Evolutionary conservation across 805 yeast species (phyloP), one percentile per base, ranked within the genome.

Genomic region (Zygoascus biomembranicola): DNA sequence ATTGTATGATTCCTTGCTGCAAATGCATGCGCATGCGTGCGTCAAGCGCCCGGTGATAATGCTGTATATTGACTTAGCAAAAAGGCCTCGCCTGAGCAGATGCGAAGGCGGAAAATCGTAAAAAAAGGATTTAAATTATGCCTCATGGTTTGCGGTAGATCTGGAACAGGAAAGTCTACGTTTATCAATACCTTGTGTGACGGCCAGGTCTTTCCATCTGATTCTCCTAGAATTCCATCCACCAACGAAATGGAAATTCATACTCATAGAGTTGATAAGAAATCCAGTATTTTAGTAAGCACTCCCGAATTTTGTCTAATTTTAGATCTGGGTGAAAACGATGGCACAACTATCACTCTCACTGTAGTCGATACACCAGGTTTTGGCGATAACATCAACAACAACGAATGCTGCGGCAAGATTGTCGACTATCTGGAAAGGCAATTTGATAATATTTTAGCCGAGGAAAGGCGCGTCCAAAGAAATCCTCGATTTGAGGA

Each of bases 401-500:
- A 84, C 69, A 78, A 77, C 46, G 59, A 71, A 18, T 77, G 82
- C 47, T 70, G 74, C 44, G 55, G 56, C 1, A 67, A 77, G 52
- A 75, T 87, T 51, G 77, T 77, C 52, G 74, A 74, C 37, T 84
- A 80, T 66, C 72, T 87, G 54, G 87, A 84, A 64, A 76, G 71
- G 52, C 89, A 85, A 65, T 85, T 84, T 65, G 90, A 85, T 59
- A 74, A 58, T 14, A 66, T 87, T 0, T 75, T 90, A 47, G 88
- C 87, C 1, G 96, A 90, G 66, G 97, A 90, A 67, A 86, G 94
- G 1, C 77, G 92, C 58, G 87, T 90, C 58, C 78, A 79, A 68
- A 83, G 97, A 76, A 87, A 88, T 66, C 96, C 96, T 26, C 75
- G 87, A 49, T 79, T 80, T 55, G 73, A 73, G 42, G 95, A 87